These are phyloP conservation scores for Hyphodiscus sp. DNA, from an alignment of 2,329 filamentous ascomycete species.

Conservation along the genomic window DNA sequence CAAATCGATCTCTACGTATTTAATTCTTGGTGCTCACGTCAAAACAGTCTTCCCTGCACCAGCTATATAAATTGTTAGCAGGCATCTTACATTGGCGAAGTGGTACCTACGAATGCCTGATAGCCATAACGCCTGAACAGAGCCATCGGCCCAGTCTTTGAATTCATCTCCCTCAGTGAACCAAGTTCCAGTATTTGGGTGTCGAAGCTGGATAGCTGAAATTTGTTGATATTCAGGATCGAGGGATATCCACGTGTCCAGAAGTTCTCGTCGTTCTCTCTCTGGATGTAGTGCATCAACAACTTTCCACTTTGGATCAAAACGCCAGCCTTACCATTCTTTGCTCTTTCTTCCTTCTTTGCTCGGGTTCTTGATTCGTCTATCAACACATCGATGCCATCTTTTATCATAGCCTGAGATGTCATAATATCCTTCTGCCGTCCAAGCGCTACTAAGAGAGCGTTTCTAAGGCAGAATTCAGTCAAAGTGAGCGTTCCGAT, in stretches of 20 bases:
- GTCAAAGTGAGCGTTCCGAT: neutral
- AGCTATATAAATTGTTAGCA: conserved; percentile 8
- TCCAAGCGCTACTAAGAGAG: no score
- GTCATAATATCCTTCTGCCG: no score
- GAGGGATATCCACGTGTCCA: no score
- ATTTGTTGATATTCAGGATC: conserved; percentile 7
- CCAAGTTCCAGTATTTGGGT: conserved; percentile 18
- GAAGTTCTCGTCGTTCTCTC: neutral
- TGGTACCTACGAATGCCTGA: conserved; percentile 15
- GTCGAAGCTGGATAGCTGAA: conserved; percentile 7
- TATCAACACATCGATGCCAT: neutral
- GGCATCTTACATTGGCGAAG: neutral
- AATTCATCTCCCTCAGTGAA: conserved; percentile 16
- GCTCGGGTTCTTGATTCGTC: neutral
- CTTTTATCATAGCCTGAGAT: neutral
- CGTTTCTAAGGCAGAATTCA: no score
- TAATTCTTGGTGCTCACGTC: conserved; percentile 1
- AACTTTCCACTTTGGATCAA: no score
- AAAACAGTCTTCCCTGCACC: conserved; percentile 19
- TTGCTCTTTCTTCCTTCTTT: no score
- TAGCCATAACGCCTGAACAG: conserved; percentile 15
- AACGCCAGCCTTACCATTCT: no score
- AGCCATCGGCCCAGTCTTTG: conserved; percentile 3
- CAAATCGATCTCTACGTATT: no score
- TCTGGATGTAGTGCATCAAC: no score